Conservation (phyloP, 2,329 filamentous ascomycete genomes). For the Paramyrothecium sp. region DNA sequence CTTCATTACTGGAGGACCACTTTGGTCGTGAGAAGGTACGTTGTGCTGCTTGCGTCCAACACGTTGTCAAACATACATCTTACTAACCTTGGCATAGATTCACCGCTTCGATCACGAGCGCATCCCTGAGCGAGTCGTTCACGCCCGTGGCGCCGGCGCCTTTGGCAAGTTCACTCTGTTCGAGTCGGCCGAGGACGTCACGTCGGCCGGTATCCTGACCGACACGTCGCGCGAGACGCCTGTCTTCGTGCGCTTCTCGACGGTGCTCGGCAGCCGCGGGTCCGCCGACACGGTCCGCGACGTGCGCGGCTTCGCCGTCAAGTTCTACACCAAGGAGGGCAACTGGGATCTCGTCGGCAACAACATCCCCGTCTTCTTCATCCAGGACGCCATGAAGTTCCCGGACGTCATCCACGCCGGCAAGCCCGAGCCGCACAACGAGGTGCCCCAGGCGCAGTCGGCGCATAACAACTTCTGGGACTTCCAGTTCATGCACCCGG, state of each 20-base stretch:
- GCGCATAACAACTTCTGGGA: constrained; percentile 80
- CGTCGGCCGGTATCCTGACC: constrained; percentile 60
- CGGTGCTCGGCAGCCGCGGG: constrained; percentile 71
- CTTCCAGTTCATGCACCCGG: constrained; percentile 60
- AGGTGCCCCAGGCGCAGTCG: constrained; percentile 68
- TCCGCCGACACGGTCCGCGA: constrained; percentile 82
- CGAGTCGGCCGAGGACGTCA: constrained; percentile 65
- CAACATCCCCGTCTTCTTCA: constrained; percentile 75
- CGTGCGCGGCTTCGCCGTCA: constrained; percentile 73
- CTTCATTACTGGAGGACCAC: constrained; percentile 68
- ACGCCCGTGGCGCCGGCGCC: constrained; percentile 68
- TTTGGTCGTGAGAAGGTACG: constrained; percentile 71
- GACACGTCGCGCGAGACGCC: constrained; percentile 50
- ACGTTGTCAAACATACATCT: background rate
- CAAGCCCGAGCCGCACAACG: constrained; percentile 70
- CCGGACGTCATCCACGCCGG: constrained; percentile 62
- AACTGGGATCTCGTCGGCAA: constrained; percentile 77
- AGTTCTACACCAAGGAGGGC: constrained; percentile 69
- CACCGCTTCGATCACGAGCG: constrained; percentile 69
- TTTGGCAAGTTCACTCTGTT: constrained; percentile 70
- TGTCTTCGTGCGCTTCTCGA: constrained; percentile 63
- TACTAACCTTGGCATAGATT: constrained; percentile 44
- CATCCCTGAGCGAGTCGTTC: constrained; percentile 65
- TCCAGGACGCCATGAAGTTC: constrained; percentile 74
- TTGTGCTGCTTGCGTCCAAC: background rate